phyloP scores from a whole-genome alignment of 768 basidiomycete species.

The Mycena latifolia region DNA sequence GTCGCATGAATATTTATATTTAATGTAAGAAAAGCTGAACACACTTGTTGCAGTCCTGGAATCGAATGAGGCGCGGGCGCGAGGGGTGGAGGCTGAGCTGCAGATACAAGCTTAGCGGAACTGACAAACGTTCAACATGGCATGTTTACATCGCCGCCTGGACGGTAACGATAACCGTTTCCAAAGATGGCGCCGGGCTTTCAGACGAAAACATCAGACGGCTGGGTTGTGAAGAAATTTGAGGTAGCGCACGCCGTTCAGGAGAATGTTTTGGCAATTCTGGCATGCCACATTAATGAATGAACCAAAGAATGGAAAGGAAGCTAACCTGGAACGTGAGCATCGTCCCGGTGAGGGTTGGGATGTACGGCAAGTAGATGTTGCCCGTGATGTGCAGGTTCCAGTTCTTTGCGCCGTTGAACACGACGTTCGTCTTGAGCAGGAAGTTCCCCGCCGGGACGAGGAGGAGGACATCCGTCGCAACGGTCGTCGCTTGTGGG shows the following conservation, averaged over 20 bases:
- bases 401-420: conserved; percentile 38
- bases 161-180: conserved; percentile 27
- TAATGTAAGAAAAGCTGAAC: not conserved
- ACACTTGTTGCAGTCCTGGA: conserved; percentile 41
- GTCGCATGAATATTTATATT: too few species aligned
- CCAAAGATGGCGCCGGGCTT: conserved; percentile 20
- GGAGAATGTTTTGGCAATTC: conserved; percentile 39
- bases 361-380: conserved; percentile 37
- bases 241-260: too few species aligned
- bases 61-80: conserved; percentile 42
- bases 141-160: conserved; percentile 34
- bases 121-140: not conserved
- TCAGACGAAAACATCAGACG: too few species aligned
- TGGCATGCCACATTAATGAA: too few species aligned
- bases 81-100: conserved; percentile 37
- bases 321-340: conserved; percentile 37
- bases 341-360: conserved; percentile 39
- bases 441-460: conserved; percentile 42
- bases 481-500: conserved; percentile 32
- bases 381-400: conserved; percentile 40
- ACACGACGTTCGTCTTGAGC: conserved; percentile 34
- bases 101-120: not conserved
- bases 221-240: too few species aligned
- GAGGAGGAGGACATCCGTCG: conserved; percentile 36
- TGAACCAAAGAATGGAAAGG: not conserved